phyloP scores from a whole-genome alignment of 345 rosid species.

The Eucalyptus camaldulensis region DNA sequence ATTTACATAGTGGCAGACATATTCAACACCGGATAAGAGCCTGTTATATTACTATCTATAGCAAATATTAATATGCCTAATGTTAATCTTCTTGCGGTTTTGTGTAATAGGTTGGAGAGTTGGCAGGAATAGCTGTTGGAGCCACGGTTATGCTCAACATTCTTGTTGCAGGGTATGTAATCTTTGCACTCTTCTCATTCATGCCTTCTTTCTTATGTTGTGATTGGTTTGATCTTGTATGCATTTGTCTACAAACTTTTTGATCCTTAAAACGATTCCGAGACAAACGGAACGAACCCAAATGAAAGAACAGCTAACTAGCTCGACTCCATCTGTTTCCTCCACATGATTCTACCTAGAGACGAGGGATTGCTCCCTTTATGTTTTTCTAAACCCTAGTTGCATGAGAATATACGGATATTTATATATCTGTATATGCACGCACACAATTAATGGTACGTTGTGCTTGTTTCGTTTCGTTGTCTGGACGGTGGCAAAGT shows the following conservation, averaged over 20 bases:
- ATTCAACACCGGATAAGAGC: neutral
- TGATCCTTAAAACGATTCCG: neutral
- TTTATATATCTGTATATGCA: neutral
- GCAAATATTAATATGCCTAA: neutral
- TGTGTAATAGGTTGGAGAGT: slow-evolving; percentile 70
- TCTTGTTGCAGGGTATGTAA: slow-evolving; percentile 72
- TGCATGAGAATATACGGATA: neutral
- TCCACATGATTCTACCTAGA: neutral
- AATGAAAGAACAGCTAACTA: neutral
- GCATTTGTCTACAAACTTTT: neutral
- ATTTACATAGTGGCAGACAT: neutral
- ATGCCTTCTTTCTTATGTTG: neutral
- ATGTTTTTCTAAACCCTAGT: neutral
- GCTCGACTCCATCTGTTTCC: neutral
- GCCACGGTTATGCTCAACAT: slow-evolving; percentile 95
- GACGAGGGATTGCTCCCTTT: neutral
- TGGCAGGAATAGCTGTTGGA: slow-evolving; percentile 97
- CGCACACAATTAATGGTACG: neutral
- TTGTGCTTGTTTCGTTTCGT: neutral
- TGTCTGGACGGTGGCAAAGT: neutral
- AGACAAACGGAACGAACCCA: neutral
- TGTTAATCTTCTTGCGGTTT: neutral
- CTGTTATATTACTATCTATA: neutral
- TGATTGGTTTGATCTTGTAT: neutral
- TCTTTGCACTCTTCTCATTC: neutral